phyloP scores from a whole-genome alignment of 176 grass and related monocot species.

The Themeda triandra region DNA sequence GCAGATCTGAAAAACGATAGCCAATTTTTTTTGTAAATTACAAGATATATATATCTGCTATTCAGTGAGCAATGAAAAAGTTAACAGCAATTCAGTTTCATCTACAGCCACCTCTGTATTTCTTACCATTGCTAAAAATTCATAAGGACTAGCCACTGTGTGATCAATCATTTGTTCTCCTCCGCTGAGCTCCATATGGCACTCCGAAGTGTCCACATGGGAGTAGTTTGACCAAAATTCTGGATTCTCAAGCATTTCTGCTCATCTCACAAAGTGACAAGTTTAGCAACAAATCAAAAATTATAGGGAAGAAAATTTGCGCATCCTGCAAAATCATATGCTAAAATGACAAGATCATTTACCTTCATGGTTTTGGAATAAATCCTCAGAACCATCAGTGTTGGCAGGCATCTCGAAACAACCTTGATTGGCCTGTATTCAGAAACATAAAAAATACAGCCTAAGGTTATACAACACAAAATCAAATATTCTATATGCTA shows the following conservation, averaged over 20 bases:
- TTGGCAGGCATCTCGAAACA: constrained; percentile 20
- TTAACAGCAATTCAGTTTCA: neutral
- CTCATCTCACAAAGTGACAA: neutral
- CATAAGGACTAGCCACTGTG: constrained; percentile 12
- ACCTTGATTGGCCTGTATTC: constrained; percentile 40
- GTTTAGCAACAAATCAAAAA: constrained; percentile 3
- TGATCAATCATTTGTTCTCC: constrained; percentile 20
- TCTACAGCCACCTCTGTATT: neutral
- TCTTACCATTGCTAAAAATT: constrained; percentile 28
- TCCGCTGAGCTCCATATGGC: constrained; percentile 24
- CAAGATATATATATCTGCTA: neutral
- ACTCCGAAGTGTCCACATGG: constrained; percentile 24
- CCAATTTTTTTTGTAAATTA: neutral
- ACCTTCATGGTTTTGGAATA: constrained; percentile 45
- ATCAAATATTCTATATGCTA: neutral
- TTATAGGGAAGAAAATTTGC: neutral
- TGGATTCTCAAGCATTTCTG: constrained; percentile 20
- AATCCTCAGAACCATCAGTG: constrained; percentile 23
- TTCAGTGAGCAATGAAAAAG: neutral
- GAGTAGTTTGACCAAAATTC: constrained; percentile 36
- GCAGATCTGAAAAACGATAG: constrained; percentile 26
- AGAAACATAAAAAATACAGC: neutral
- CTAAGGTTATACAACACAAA: neutral
- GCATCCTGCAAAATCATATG: neutral
- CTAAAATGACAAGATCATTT: neutral